These are phyloP conservation scores for Artemisia argyi DNA, from an alignment of 129 eudicot genomes.

Conservation along the genomic window DNA sequence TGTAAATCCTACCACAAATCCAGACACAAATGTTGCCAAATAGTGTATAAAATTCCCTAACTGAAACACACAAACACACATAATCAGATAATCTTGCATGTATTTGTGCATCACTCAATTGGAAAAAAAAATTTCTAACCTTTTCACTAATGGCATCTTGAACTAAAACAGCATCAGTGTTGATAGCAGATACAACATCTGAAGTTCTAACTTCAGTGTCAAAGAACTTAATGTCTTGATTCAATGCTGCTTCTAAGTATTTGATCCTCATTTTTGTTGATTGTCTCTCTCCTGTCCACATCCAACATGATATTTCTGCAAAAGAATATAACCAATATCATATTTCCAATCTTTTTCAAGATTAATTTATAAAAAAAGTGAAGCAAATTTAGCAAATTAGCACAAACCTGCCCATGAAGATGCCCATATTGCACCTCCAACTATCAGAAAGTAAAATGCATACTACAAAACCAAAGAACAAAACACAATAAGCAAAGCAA, in stretches of 20 bases:
- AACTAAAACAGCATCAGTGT: conserved; percentile 95
- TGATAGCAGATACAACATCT: conserved; percentile 92
- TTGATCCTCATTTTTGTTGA: conserved; percentile 92
- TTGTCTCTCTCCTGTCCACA: conserved; percentile 99
- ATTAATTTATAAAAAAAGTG: background rate
- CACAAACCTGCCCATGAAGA: conserved; percentile 98
- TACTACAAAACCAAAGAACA: conserved; percentile 55
- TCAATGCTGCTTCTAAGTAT: conserved; percentile 87
- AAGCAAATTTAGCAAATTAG: background rate
- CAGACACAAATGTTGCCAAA: conserved; percentile 94
- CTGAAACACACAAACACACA: conserved; percentile 43
- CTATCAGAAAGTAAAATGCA: conserved; percentile 97
- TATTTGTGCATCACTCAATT: too few species aligned
- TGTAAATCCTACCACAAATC: conserved; percentile 97
- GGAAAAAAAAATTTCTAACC: conserved; percentile 38
- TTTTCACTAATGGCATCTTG: conserved; percentile 99
- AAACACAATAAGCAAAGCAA: conserved; percentile 5
- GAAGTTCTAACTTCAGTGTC: conserved; percentile 95
- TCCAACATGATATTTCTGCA: conserved; percentile 99
- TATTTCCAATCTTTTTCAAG: background rate
- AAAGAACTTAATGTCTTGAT: conserved; percentile 90
- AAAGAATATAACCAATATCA: conserved; percentile 17
- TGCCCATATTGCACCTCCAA: conserved; percentile 99
- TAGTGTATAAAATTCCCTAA: conserved; percentile 96
- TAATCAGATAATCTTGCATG: background rate